Conservation (phyloP, 768 basidiomycete species). For the Xerocomellus dryophilus region DNA sequence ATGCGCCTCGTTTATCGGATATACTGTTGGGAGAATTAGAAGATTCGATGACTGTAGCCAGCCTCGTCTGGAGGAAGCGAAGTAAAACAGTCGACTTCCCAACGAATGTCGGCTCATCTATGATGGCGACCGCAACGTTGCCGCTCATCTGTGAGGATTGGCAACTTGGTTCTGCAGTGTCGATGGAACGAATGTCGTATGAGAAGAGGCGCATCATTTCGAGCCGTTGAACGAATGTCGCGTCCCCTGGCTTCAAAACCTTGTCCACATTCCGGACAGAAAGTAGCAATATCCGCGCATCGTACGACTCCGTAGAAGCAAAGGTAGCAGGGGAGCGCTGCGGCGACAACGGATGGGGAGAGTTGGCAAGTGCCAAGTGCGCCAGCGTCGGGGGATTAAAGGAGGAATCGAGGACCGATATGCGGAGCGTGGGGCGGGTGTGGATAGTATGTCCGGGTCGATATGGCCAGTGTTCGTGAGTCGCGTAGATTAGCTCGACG, state of each 20-base stretch:
- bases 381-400: slow-evolving; percentile 91
- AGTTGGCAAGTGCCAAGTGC: slow-evolving; percentile 72
- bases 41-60: slow-evolving; percentile 9
- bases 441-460: slow-evolving; percentile 25
- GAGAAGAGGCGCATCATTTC: slow-evolving; percentile 84
- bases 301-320: slow-evolving; percentile 39
- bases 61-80: slow-evolving; percentile 41
- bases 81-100: slow-evolving; percentile 68
- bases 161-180: background rate
- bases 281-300: slow-evolving; percentile 74
- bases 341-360: slow-evolving; percentile 25
- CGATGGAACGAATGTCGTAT: slow-evolving; percentile 35
- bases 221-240: slow-evolving; percentile 71
- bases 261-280: slow-evolving; percentile 91
- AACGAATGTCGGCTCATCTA: slow-evolving; percentile 87
- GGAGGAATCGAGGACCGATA: slow-evolving; percentile 85
- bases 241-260: slow-evolving; percentile 62
- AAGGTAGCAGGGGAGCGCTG: background rate
- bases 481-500: slow-evolving; percentile 58
- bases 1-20: slow-evolving; percentile 9
- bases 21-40: background rate
- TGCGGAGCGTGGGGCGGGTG: slow-evolving; percentile 35
- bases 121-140: slow-evolving; percentile 75
- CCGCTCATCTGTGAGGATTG: slow-evolving; percentile 2
- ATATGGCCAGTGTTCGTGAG: slow-evolving; percentile 67